phyloP scores from a whole-genome alignment of 768 basidiomycete species.

The Grammothele lineata region DNA sequence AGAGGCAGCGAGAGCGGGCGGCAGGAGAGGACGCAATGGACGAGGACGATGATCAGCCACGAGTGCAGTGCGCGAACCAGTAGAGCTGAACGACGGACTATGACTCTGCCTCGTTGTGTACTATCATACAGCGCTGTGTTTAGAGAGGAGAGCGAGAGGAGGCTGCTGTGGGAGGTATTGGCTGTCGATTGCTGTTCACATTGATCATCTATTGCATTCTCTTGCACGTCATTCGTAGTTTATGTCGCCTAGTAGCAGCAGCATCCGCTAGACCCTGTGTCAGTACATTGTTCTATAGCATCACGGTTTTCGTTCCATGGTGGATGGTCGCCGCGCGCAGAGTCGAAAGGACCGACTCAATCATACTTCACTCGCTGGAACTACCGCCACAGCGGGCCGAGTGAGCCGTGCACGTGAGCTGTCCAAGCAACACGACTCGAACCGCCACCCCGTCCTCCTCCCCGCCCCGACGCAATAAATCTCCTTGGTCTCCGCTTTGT shows the following conservation, averaged over 20 bases:
- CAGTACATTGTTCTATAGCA: conserved; percentile 16
- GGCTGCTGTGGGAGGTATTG: not conserved
- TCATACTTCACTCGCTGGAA: not conserved
- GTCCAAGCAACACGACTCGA: conserved; percentile 3
- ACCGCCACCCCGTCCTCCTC: conserved; percentile 2
- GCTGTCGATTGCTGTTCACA: conserved; percentile 12
- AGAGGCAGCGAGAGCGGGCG: conserved; percentile 49
- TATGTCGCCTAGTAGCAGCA: conserved; percentile 18
- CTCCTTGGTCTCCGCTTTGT: not conserved
- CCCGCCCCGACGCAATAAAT: not conserved
- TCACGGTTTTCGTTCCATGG: conserved; percentile 5
- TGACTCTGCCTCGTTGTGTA: not conserved
- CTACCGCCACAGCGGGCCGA: not conserved
- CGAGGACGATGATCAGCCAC: conserved; percentile 78
- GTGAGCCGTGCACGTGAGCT: conserved; percentile 8
- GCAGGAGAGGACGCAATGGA: conserved; percentile 84
- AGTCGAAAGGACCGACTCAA: too few relatives aligned
- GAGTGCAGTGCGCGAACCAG: conserved; percentile 95
- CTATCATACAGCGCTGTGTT: not conserved
- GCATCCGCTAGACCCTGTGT: conserved; percentile 15
- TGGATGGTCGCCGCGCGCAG: too few relatives aligned
- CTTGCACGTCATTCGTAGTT: conserved; percentile 9
- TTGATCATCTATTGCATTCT: conserved; percentile 15
- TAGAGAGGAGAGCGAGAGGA: conserved; percentile 2
- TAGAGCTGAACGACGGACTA: conserved; percentile 27